Conservation (phyloP, 345 rosid species). For the Rubroshorea leprosula region DNA sequence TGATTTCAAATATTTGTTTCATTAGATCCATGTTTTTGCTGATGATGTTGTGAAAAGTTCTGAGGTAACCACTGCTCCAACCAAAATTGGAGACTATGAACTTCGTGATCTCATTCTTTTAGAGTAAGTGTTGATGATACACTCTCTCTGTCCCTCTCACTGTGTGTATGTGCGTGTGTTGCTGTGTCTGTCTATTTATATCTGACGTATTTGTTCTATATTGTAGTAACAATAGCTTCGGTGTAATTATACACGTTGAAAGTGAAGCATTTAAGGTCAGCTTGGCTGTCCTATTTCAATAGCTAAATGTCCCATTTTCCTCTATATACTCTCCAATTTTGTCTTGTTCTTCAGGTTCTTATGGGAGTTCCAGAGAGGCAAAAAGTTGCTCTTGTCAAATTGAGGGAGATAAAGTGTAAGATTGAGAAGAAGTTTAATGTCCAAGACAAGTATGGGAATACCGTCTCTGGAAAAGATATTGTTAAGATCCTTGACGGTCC, state of each 20-base stretch:
- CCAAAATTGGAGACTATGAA: constrained; percentile 86
- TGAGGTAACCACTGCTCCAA: constrained; percentile 86
- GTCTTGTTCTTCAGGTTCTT: constrained; percentile 15
- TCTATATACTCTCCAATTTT: background rate
- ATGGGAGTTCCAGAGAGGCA: constrained; percentile 96
- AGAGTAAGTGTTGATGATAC: constrained; percentile 53
- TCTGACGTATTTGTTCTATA: constrained; percentile 15
- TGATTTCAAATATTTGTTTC: constrained; percentile 12
- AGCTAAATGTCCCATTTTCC: background rate
- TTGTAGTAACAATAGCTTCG: constrained; percentile 81
- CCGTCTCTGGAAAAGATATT: constrained; percentile 68
- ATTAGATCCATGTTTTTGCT: constrained; percentile 78
- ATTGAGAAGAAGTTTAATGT: constrained; percentile 68
- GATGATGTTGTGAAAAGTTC: constrained; percentile 97
- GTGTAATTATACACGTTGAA: constrained; percentile 91
- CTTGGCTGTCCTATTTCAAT: background rate
- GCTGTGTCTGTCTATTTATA: background rate
- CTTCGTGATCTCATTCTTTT: constrained; percentile 90
- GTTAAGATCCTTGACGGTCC: constrained; percentile 83
- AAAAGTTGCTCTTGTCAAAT: constrained; percentile 69
- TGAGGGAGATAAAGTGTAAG: constrained; percentile 94
- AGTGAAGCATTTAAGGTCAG: constrained; percentile 90
- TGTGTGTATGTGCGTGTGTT: too few relatives aligned
- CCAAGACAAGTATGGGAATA: constrained; percentile 66
- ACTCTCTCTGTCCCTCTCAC: too few relatives aligned